Evolutionary conservation across 768 basidiomycete species (phyloP).

Genomic region (Suillus discolor): DNA sequence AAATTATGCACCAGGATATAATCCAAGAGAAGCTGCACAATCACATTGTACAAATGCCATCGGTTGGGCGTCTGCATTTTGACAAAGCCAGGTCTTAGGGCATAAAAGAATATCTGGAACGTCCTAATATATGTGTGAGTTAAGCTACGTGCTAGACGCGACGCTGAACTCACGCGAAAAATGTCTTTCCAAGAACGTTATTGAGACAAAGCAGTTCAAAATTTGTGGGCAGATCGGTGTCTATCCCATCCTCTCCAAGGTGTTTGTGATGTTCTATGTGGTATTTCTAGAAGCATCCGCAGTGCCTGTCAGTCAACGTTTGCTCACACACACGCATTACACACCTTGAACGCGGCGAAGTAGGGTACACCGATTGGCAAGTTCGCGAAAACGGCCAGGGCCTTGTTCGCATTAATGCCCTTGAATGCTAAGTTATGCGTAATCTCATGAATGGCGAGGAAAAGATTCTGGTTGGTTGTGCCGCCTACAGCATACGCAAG

Average conservation of each 20-base stretch:
- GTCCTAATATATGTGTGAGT: slow-evolving; percentile 54
- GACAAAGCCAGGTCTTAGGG: slow-evolving; percentile 91
- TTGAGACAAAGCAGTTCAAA: slow-evolving; percentile 85
- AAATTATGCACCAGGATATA: slow-evolving; percentile 56
- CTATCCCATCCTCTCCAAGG: slow-evolving; percentile 93
- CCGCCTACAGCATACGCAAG: slow-evolving; percentile 88
- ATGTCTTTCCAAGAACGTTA: slow-evolving; percentile 97
- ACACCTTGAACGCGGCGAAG: slow-evolving; percentile 91
- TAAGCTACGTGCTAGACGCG: not conserved
- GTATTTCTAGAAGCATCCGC: slow-evolving; percentile 57
- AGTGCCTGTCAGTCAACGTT: slow-evolving; percentile 12
- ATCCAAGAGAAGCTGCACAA: slow-evolving; percentile 72
- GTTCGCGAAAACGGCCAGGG: slow-evolving; percentile 89
- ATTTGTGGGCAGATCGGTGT: slow-evolving; percentile 90
- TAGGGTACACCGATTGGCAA: slow-evolving; percentile 95
- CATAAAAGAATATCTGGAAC: slow-evolving; percentile 98
- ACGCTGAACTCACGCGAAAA: slow-evolving; percentile 78
- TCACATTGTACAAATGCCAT: slow-evolving; percentile 86
- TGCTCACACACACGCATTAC: not conserved
- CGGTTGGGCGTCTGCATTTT: slow-evolving; percentile 76
- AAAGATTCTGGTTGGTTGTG: slow-evolving; percentile 96
- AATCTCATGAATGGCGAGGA: slow-evolving; percentile 98
- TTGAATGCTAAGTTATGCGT: slow-evolving; percentile 96
- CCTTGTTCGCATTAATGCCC: slow-evolving; percentile 79
- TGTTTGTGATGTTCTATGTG: slow-evolving; percentile 98